phyloP scores from a whole-genome alignment of 768 basidiomycete genomes.

The Lactarius evosmus region DNA sequence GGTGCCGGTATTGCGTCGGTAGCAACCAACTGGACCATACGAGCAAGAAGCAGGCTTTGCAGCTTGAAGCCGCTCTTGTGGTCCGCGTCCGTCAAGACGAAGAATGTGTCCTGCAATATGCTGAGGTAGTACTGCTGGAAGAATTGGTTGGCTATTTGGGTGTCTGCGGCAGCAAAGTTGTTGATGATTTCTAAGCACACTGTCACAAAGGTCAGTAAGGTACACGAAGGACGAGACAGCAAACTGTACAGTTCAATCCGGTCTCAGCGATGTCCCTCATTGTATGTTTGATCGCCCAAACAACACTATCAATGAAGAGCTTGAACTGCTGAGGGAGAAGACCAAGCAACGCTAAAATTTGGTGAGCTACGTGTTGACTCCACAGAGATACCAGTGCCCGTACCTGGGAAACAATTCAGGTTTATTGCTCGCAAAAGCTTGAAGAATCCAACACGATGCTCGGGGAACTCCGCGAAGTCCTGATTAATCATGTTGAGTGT shows the following conservation, averaged over 20 bases:
- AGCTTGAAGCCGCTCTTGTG: slow-evolving; percentile 99
- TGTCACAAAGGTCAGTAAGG: slow-evolving; percentile 33
- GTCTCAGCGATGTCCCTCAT: slow-evolving; percentile 98
- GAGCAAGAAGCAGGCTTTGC: slow-evolving; percentile 87
- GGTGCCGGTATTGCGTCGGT: slow-evolving; percentile 75
- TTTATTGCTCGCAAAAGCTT: slow-evolving; percentile 92
- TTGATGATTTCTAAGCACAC: slow-evolving; percentile 93
- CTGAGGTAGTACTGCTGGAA: slow-evolving; percentile 95
- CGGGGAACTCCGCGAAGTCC: slow-evolving; percentile 98
- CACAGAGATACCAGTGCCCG: slow-evolving; percentile 26
- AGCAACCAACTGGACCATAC: slow-evolving; percentile 92
- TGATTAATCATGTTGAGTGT: slow-evolving; percentile 99
- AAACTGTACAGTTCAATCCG: slow-evolving; percentile 64
- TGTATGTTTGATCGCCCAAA: slow-evolving; percentile 99
- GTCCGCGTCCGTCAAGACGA: slow-evolving; percentile 94
- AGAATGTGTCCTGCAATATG: slow-evolving; percentile 94
- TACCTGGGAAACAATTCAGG: slow-evolving; percentile 92
- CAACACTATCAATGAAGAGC: slow-evolving; percentile 95
- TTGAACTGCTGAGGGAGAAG: slow-evolving; percentile 94
- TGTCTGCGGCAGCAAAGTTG: slow-evolving; percentile 85
- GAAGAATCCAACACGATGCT: slow-evolving; percentile 97
- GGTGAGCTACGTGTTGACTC: neutral
- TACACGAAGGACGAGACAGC: slow-evolving; percentile 8
- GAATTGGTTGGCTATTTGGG: slow-evolving; percentile 81
- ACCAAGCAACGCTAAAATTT: slow-evolving; percentile 65